Base-by-base conservation (phyloP, 1,139 yeast genomes). In the Zhuliangozyma parablackwelliae region DNA sequence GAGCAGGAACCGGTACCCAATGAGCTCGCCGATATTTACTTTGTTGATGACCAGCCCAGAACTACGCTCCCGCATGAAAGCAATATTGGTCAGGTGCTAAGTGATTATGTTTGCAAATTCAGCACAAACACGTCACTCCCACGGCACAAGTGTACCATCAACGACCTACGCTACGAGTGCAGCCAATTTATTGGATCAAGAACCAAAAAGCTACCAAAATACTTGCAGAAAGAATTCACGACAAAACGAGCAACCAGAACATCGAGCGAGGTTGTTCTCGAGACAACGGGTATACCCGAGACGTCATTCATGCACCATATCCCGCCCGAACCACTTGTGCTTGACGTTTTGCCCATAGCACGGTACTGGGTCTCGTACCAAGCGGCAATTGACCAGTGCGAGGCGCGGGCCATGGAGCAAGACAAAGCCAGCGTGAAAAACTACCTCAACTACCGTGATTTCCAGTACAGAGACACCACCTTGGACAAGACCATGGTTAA, bases 311-410 rank as follows among this genome's bases (percentile, higher is more conserved):
- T 49, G 8, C 40, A 48, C 21, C 43, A 48, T 36, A 39, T 56
- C 5, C 34, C 58, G 3, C 51, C 48, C 9, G 41, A 45, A 2
- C 43, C 59, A 8, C 55, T 49, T 33, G 31, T 52, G 0, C 40
- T 54, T 10, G 75, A 70, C 20, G 39, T 70, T 27, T 53, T 65
- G 10, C 72, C 74, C 2, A 45, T 47, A 36, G 56, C 57, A 3
- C 46, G 73, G 30, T 42, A 51, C 21, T 69, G 75, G 75, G 50
- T 53, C 23, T 39, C 48, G 5, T 66, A 61, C 36, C 76, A 69
- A 44, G 39, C 38, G 0, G 46, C 54, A 1, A 44, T 69, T 7
- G 57, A 64, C 38, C 35, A 40, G 5, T 43, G 52, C 26, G 72
- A 65, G 35, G 36, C 37, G 9, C 51, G 57, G 3, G 37, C 45